Conservation (phyloP, 768 basidiomycete genomes). For the Leccinum aurantiacum region DNA sequence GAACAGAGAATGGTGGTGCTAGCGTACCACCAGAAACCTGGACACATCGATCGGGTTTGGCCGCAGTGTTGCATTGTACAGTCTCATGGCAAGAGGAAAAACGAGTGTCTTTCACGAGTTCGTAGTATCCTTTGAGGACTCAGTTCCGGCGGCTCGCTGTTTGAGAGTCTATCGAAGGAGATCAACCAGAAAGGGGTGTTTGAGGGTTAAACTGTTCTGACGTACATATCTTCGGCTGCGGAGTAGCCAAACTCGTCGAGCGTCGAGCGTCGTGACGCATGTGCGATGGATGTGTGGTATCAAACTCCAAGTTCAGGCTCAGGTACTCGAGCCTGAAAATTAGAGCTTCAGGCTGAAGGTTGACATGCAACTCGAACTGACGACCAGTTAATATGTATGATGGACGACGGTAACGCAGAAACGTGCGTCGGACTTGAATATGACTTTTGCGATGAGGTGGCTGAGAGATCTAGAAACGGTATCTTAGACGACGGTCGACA, state of each 20-base stretch:
- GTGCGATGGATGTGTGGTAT: not conserved
- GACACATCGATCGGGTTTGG: not conserved
- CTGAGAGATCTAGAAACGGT: not conserved
- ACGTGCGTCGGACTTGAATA: not conserved
- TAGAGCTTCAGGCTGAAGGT: not conserved
- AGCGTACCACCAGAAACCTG: not conserved
- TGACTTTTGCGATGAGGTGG: not conserved
- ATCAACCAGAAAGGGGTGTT: not conserved
- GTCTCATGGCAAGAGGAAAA: not conserved
- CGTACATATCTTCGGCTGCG: not conserved
- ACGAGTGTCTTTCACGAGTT: not conserved
- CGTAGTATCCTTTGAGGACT: not conserved
- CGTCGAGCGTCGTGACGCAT: not conserved
- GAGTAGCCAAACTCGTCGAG: not conserved
- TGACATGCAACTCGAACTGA: not conserved
- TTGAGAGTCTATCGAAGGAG: not conserved
- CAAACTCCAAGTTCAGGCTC: not conserved
- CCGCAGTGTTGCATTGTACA: not conserved
- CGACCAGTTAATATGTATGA: not conserved
- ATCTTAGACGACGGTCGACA: not conserved
- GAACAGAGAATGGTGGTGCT: not conserved
- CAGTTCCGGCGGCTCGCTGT: not conserved
- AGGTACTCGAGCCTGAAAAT: not conserved
- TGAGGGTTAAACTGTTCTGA: not conserved
- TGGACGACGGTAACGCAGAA: not conserved